These are phyloP conservation scores for Myxozyma kluyveri DNA, from an alignment of 805 yeast species.

Conservation along the genomic window DNA sequence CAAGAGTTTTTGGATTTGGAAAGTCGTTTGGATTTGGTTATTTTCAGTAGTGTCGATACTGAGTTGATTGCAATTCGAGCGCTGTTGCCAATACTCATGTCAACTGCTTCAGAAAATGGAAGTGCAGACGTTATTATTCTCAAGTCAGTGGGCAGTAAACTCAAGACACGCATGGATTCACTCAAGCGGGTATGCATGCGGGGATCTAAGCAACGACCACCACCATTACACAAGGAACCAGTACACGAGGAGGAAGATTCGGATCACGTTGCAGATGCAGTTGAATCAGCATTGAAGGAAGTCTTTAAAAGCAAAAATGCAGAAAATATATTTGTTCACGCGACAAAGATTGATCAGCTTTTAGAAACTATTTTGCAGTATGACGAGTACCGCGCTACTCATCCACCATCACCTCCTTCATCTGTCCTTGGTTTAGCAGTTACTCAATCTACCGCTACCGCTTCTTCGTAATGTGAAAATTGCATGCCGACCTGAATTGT, in stretches of 20 bases:
- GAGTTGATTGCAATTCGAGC: constrained; percentile 9
- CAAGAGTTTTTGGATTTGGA: constrained; percentile 16
- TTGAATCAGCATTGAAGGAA: background rate
- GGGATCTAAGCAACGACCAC: background rate
- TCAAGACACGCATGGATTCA: constrained; percentile 22
- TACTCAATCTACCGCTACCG: background rate
- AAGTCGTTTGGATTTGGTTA: constrained; percentile 19
- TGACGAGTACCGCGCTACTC: constrained; percentile 8
- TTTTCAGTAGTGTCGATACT: constrained; percentile 14
- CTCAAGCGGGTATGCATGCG: constrained; percentile 10
- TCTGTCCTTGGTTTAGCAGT: background rate
- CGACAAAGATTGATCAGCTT: constrained; percentile 15
- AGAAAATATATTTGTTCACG: constrained; percentile 19
- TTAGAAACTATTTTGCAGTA: constrained; percentile 17
- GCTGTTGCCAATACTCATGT: constrained; percentile 10
- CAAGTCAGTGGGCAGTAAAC: constrained; percentile 6
- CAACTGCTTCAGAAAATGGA: constrained; percentile 15
- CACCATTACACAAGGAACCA: background rate
- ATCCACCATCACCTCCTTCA: background rate
- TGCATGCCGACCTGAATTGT: background rate
- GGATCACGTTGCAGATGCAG: constrained; percentile 16
- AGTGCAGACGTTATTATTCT: constrained; percentile 17
- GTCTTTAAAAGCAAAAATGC: constrained; percentile 2
- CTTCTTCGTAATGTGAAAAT: background rate
- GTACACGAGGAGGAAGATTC: background rate